Conservation (phyloP, 805 yeast species). For the Nakazawaea peltata region DNA sequence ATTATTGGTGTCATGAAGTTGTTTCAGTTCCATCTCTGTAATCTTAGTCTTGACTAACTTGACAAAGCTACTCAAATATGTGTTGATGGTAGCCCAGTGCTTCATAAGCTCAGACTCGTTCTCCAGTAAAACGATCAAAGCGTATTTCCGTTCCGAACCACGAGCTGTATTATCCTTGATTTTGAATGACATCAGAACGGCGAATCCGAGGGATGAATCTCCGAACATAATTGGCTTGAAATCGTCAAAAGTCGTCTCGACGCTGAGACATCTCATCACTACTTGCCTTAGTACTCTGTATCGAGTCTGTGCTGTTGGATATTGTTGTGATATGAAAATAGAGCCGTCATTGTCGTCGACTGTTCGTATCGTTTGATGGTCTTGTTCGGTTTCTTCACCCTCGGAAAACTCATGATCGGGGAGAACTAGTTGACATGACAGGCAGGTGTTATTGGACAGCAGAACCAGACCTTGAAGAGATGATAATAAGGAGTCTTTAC, state of each 20-base stretch:
- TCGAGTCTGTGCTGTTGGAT: slow-evolving; percentile 43
- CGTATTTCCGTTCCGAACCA: slow-evolving; percentile 66
- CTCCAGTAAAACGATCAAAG: slow-evolving; percentile 50
- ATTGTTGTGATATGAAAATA: slow-evolving; percentile 47
- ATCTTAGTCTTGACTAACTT: slow-evolving; percentile 27
- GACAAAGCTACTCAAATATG: slow-evolving; percentile 32
- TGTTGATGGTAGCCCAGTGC: slow-evolving; percentile 44
- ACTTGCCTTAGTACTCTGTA: slow-evolving; percentile 51
- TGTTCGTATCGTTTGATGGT: too few species aligned
- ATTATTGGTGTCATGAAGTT: slow-evolving; percentile 19
- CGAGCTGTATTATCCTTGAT: slow-evolving; percentile 58
- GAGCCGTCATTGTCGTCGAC: slow-evolving; percentile 15
- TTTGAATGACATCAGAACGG: slow-evolving; percentile 53
- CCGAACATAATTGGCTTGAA: slow-evolving; percentile 57
- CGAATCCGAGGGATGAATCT: slow-evolving; percentile 52
- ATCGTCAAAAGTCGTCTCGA: slow-evolving; percentile 54
- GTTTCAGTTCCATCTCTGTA: slow-evolving; percentile 18
- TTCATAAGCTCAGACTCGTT: slow-evolving; percentile 42
- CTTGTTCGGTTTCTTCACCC: too few species aligned
- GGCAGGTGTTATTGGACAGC: slow-evolving; percentile 30
- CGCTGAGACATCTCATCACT: slow-evolving; percentile 56
- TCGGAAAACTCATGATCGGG: slow-evolving; percentile 28
- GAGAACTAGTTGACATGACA: slow-evolving; percentile 48
- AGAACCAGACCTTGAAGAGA: neutral
- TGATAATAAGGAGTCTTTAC: too few species aligned